Conservation (phyloP, 2,329 filamentous ascomycete species). For the Fusarium nelsonii region DNA sequence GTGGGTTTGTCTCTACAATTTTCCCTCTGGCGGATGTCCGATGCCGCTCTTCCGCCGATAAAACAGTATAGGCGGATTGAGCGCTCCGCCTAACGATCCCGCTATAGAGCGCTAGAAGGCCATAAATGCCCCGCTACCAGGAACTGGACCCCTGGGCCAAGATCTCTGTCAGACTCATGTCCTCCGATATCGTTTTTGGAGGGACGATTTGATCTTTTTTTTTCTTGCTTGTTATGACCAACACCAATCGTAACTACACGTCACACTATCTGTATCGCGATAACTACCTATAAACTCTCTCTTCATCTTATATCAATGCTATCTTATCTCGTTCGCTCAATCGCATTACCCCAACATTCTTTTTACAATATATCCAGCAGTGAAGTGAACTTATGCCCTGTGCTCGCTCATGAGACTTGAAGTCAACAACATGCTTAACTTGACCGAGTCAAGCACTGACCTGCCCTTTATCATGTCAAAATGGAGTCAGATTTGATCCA, state of each 20-base stretch:
- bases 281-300: background rate
- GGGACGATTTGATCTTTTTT: background rate
- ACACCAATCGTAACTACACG: slow-evolving; percentile 30
- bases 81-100: slow-evolving; percentile 26
- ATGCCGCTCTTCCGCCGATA: slow-evolving; percentile 29
- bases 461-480: slow-evolving; percentile 24
- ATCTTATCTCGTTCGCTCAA: background rate
- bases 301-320: background rate
- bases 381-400: background rate
- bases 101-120: slow-evolving; percentile 1
- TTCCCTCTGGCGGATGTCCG: slow-evolving; percentile 24
- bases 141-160: slow-evolving; percentile 31
- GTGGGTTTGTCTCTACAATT: slow-evolving; percentile 27
- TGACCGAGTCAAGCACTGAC: slow-evolving; percentile 23
- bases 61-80: slow-evolving; percentile 18
- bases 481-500: slow-evolving; percentile 22
- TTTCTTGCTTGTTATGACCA: slow-evolving; percentile 22
- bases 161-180: slow-evolving; percentile 13
- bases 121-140: slow-evolving; percentile 33
- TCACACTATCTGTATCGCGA: slow-evolving; percentile 3
- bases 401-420: background rate
- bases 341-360: background rate
- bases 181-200: slow-evolving; percentile 43
- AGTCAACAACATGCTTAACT: background rate
- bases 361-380: background rate